phyloP scores from a whole-genome alignment of 1,139 yeast species.

The Taiozyma sp. region DNA sequence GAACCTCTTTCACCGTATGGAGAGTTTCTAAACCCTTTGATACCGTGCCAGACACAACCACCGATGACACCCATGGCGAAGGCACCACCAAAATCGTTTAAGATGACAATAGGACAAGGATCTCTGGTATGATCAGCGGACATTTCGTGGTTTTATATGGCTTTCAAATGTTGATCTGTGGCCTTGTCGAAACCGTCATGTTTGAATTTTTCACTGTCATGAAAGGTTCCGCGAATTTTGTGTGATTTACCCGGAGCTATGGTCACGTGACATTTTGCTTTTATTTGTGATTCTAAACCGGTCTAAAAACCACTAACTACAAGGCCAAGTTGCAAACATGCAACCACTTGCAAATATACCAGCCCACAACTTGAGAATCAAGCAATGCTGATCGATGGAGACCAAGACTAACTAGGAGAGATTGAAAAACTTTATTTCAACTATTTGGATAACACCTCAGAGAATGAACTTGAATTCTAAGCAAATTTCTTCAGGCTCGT shows the following conservation, averaged over 20 bases:
- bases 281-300: no score
- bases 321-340: no score
- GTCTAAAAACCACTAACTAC: no score
- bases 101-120: slow-evolving; percentile 96
- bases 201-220: not conserved
- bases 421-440: no score
- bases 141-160: slow-evolving; percentile 33
- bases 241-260: not conserved
- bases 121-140: slow-evolving; percentile 98
- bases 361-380: no score
- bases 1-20: slow-evolving; percentile 93
- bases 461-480: no score
- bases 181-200: not conserved
- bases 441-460: no score
- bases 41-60: slow-evolving; percentile 98
- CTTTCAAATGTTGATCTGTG: not conserved
- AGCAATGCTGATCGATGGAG: no score
- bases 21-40: slow-evolving; percentile 96
- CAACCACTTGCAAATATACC: no score
- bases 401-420: no score
- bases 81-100: slow-evolving; percentile 98
- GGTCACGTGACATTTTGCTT: not conserved
- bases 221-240: not conserved
- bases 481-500: no score
- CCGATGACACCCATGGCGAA: slow-evolving; percentile 98